phyloP scores from a whole-genome alignment of 2,329 filamentous ascomycete species.

The Chalaropsis thielavioides region DNA sequence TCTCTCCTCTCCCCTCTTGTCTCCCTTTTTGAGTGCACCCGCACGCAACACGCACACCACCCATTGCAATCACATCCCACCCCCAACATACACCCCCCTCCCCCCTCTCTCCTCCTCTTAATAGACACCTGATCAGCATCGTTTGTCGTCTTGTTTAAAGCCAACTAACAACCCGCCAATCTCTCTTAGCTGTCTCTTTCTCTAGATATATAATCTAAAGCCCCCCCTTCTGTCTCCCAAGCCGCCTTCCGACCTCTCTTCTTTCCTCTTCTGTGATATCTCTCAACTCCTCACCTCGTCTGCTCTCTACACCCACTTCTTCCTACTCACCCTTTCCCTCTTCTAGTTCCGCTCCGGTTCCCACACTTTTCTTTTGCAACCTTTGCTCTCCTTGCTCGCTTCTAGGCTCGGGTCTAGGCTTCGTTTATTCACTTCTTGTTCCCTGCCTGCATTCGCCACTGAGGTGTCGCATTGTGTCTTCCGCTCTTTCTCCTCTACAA shows the following conservation, averaged over 20 bases:
- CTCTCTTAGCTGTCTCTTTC: neutral
- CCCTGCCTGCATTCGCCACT: constrained; percentile 8
- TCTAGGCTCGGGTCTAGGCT: neutral
- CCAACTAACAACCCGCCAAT: neutral
- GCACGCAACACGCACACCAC: neutral
- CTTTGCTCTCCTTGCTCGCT: neutral
- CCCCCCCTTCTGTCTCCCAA: neutral
- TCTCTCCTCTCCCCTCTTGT: neutral
- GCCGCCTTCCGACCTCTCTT: neutral
- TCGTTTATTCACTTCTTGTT: neutral
- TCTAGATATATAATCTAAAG: neutral
- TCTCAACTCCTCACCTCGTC: neutral
- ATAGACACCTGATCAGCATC: constrained; percentile 4
- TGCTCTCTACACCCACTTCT: neutral
- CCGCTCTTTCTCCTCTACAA: neutral
- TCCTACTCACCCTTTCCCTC: neutral
- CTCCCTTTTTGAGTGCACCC: neutral
- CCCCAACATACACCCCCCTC: neutral
- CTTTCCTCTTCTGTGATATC: neutral
- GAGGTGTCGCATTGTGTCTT: constrained; percentile 3
- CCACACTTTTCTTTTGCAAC: neutral
- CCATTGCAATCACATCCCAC: neutral
- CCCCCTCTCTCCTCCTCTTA: neutral
- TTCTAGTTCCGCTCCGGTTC: neutral
- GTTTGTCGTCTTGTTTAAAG: constrained; percentile 2